Conservation (phyloP, 768 basidiomycete genomes). For the Mycena crocata region DNA sequence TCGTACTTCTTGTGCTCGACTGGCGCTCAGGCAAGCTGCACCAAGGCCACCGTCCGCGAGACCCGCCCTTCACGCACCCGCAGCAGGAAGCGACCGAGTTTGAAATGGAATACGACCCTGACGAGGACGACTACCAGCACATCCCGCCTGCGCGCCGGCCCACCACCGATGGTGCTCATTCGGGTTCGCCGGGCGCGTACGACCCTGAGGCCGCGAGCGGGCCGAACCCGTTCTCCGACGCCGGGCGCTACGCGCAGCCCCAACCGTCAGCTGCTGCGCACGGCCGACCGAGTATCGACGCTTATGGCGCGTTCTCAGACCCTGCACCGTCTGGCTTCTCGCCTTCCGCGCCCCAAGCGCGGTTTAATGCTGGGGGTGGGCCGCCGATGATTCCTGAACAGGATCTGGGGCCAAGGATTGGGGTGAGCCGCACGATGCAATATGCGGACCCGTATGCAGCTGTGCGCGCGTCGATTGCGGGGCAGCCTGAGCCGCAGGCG, state of each 20-base stretch:
- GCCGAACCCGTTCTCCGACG: slow-evolving; percentile 64
- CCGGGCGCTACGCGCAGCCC: slow-evolving; percentile 59
- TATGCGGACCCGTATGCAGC: slow-evolving; percentile 91
- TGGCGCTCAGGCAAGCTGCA: slow-evolving; percentile 81
- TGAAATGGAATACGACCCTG: slow-evolving; percentile 63
- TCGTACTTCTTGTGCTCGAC: slow-evolving; percentile 73
- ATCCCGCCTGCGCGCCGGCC: slow-evolving; percentile 53
- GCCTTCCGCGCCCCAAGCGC: slow-evolving; percentile 40
- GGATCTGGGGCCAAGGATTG: slow-evolving; percentile 54
- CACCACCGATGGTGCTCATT: no score
- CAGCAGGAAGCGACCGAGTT: slow-evolving; percentile 50
- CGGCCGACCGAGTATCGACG: slow-evolving; percentile 81
- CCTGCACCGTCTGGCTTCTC: slow-evolving; percentile 83
- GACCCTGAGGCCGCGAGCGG: slow-evolving; percentile 42
- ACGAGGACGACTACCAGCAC: slow-evolving; percentile 68
- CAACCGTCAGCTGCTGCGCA: slow-evolving; percentile 37
- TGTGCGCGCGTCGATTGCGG: slow-evolving; percentile 70
- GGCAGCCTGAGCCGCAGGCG: slow-evolving; percentile 55
- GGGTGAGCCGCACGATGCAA: slow-evolving; percentile 92
- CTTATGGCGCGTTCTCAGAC: slow-evolving; percentile 92
- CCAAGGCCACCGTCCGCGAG: slow-evolving; percentile 61
- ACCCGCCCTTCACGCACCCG: slow-evolving; percentile 83
- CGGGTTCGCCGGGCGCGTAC: slow-evolving; percentile 42
- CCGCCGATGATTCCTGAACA: slow-evolving; percentile 54
- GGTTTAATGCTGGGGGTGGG: slow-evolving; percentile 41